A percentile compares a stretch with the other conserved stretches of the same genome.
These are phyloP conservation scores for Pulicaria dysenterica DNA, from an alignment of 129 eudicot species.

Conservation along the genomic window DNA sequence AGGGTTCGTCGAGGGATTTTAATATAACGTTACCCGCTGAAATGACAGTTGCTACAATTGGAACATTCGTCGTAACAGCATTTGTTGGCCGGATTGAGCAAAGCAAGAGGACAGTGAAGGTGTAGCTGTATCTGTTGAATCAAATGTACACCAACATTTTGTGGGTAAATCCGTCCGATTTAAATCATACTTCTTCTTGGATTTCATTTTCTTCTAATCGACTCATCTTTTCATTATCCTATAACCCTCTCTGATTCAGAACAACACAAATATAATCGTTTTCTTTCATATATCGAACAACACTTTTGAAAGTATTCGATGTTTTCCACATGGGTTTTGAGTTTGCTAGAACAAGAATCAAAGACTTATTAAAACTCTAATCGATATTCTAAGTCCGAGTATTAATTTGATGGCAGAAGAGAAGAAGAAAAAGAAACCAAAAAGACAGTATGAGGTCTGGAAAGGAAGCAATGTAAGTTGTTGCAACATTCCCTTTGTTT, in stretches of 20 bases:
- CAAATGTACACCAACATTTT: constrained; percentile 22
- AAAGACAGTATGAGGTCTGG: constrained; percentile 83
- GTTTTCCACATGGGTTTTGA: constrained; percentile 26
- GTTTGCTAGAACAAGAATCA: constrained; percentile 4
- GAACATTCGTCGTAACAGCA: constrained; percentile 36
- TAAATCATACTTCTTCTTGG: constrained; percentile 10
- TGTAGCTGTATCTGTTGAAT: constrained; percentile 1
- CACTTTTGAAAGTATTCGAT: neutral
- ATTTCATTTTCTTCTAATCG: neutral
- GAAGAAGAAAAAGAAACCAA: constrained; percentile 26
- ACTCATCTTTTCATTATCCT: neutral
- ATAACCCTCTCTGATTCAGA: neutral
- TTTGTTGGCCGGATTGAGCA: constrained; percentile 30
- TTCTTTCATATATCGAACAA: neutral
- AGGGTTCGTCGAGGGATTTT: neutral
- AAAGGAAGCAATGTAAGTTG: constrained; percentile 88
- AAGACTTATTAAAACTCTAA: constrained; percentile 12
- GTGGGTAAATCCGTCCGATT: constrained; percentile 50
- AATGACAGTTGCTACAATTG: constrained; percentile 35
- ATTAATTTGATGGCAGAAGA: constrained; percentile 46
- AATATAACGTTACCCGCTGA: constrained; percentile 22
- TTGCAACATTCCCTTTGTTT: neutral
- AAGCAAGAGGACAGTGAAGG: constrained; percentile 20
- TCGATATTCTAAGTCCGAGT: neutral
- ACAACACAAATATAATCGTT: neutral